Evolutionary conservation across 352 stramenopile species (phyloP).

Genomic region (Phytophthora ramorum): DNA sequence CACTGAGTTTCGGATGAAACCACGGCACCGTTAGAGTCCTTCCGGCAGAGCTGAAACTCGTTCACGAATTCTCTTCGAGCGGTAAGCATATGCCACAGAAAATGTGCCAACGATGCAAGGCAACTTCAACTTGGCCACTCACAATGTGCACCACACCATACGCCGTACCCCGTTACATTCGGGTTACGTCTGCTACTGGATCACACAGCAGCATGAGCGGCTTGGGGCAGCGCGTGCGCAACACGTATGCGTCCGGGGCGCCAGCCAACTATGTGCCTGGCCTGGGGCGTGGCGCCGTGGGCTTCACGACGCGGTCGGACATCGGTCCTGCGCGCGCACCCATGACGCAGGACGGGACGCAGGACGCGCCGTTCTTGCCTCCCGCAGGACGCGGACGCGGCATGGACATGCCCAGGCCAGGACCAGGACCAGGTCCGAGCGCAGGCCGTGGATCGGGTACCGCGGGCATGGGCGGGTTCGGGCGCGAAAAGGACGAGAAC

Average conservation of each 20-base stretch:
- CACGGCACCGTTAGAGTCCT: too few species aligned
- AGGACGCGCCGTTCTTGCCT: constrained; percentile 80
- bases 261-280: constrained; percentile 97
- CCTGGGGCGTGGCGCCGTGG: constrained; percentile 94
- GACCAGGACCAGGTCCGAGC: constrained; percentile 23
- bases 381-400: constrained; percentile 67
- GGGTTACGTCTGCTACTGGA: background rate
- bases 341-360: constrained; percentile 64
- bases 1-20: too few species aligned
- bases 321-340: constrained; percentile 92
- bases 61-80: too few species aligned
- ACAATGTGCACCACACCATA: background rate
- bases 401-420: constrained; percentile 13
- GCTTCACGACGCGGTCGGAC: constrained; percentile 97
- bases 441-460: constrained; percentile 81
- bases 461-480: constrained; percentile 83
- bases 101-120: too few species aligned
- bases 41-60: too few species aligned
- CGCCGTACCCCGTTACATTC: background rate
- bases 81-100: too few species aligned
- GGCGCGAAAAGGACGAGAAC: constrained; percentile 86
- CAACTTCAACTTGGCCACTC: background rate
- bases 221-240: constrained; percentile 70
- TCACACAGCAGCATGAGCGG: constrained; percentile 59
- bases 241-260: constrained; percentile 89